phyloP scores from a whole-genome alignment of 2,329 filamentous ascomycete species.

The Apiospora malaysiana region DNA sequence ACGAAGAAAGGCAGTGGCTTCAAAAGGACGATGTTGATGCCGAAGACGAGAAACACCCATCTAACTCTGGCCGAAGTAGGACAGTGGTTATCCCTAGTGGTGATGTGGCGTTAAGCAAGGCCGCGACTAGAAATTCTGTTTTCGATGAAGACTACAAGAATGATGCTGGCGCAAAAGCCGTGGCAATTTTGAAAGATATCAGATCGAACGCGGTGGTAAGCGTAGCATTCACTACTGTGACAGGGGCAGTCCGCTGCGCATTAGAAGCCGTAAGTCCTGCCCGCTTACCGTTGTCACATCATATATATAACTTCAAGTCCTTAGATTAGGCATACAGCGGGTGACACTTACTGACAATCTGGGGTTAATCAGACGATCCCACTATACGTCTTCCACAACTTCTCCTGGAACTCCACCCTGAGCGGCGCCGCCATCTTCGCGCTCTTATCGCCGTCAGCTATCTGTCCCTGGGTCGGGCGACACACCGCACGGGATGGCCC shows the following conservation, averaged over 20 bases:
- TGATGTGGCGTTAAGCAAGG: neutral
- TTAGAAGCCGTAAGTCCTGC: neutral
- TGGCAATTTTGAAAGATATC: neutral
- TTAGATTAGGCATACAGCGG: neutral
- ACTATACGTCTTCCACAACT: neutral
- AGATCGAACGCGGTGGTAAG: neutral
- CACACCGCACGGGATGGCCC: neutral
- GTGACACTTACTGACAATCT: neutral
- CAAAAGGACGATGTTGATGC: neutral
- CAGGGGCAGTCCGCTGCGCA: neutral
- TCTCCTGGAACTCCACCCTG: neutral
- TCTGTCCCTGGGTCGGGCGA: neutral
- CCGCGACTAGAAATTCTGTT: no score
- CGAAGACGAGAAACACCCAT: neutral
- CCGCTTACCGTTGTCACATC: no score
- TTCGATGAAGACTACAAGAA: neutral
- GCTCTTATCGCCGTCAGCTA: neutral
- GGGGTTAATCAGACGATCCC: neutral
- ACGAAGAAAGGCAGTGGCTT: neutral
- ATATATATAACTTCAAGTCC: neutral
- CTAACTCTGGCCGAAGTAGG: neutral
- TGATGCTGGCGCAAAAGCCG: neutral
- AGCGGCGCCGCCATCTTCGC: neutral
- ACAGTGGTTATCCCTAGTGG: neutral
- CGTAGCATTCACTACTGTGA: neutral